Evolutionary conservation across 345 rosid genomes (phyloP).

Genomic region (Brassica cretica): DNA sequence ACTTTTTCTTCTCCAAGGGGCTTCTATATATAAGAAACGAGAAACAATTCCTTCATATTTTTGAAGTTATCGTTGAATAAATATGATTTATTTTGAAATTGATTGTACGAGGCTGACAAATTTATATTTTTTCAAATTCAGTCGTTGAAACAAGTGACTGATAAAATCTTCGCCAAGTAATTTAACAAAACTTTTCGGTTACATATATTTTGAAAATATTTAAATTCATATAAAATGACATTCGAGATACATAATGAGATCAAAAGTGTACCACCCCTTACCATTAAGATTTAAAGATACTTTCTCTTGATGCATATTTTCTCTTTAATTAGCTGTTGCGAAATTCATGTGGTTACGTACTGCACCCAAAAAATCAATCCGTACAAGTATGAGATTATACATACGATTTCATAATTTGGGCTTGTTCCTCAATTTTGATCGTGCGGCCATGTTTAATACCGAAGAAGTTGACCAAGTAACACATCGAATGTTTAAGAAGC

Average conservation of each 20-base stretch:
- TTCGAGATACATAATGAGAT: background rate
- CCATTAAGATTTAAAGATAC: background rate
- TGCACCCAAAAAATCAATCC: background rate
- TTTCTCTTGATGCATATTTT: background rate
- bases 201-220: background rate
- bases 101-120: background rate
- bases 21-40: background rate
- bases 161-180: background rate
- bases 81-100: background rate
- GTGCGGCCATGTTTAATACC: constrained; percentile 32
- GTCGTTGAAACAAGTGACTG: background rate
- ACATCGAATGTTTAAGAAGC: constrained; percentile 24
- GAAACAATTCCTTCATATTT: background rate
- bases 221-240: background rate
- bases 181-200: background rate
- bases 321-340: background rate
- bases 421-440: constrained; percentile 3
- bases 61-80: background rate
- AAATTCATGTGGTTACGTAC: background rate
- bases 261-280: background rate
- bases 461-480: constrained; percentile 20
- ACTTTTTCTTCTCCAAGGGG: background rate
- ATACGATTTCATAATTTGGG: background rate
- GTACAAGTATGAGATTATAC: background rate
- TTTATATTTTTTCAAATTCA: background rate